Evolutionary conservation across 495 filamentous ascomycete genomes (phyloP).

Genomic region (Aspergillus asperescens): DNA sequence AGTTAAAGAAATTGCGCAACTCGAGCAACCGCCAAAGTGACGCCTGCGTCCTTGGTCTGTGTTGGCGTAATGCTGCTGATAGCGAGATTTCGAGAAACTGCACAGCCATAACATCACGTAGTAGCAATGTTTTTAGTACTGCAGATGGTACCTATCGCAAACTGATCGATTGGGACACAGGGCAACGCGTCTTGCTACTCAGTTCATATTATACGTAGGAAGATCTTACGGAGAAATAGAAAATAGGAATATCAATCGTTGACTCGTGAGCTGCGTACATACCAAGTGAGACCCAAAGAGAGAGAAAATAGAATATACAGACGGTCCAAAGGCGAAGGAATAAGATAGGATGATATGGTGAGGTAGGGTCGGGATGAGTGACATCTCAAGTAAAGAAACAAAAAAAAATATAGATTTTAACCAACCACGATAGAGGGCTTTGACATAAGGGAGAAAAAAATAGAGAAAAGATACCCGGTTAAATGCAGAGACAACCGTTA

Average conservation of each 20-base stretch:
- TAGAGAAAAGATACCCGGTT: conserved; percentile 4
- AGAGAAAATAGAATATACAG: conserved; percentile 1
- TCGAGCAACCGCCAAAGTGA: too few species aligned
- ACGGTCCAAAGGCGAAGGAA: not conserved
- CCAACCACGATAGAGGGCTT: not conserved
- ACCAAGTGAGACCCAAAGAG: not conserved
- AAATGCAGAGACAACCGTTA: not conserved
- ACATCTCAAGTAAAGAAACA: conserved; percentile 3
- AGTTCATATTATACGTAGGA: too few species aligned
- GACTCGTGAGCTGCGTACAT: conserved; percentile 16
- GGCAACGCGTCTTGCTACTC: too few species aligned
- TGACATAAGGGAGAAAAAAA: not conserved
- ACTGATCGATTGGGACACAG: too few species aligned
- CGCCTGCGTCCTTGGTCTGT: too few species aligned
- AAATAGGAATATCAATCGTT: conserved; percentile 12
- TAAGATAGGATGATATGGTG: not conserved
- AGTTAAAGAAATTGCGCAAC: too few species aligned
- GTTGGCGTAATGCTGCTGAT: too few species aligned
- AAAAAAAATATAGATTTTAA: conserved; percentile 2
- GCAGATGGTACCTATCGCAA: too few species aligned
- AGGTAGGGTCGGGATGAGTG: not conserved
- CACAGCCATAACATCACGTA: too few species aligned
- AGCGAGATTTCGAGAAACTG: too few species aligned
- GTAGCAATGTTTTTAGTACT: too few species aligned
- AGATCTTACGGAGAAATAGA: not conserved